Conservation (phyloP, 176 grass and related monocot genomes). For the Puya raimondii region DNA sequence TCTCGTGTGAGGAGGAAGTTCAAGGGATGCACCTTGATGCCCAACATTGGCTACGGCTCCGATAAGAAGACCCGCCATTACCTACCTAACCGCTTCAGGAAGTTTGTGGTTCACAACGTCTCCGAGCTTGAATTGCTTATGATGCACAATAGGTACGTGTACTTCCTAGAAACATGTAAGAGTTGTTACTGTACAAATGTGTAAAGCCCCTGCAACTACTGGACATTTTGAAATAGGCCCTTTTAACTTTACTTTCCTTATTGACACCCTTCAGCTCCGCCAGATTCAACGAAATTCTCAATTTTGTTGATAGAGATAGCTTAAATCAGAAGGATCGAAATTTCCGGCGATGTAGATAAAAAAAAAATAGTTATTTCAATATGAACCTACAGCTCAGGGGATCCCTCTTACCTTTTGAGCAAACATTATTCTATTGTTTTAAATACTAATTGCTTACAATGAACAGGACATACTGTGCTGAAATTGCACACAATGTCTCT, state of each 20-base stretch:
- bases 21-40: conserved; percentile 59
- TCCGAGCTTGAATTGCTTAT: conserved; percentile 71
- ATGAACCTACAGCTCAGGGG: not conserved
- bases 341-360: too few relatives aligned
- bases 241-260: too few relatives aligned
- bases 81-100: conserved; percentile 71
- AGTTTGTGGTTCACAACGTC: conserved; percentile 67
- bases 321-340: too few relatives aligned
- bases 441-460: not conserved
- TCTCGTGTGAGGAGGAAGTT: conserved; percentile 78
- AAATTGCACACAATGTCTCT: conserved; percentile 55
- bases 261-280: too few relatives aligned
- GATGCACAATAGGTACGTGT: conserved; percentile 67
- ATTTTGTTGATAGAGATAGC: too few relatives aligned
- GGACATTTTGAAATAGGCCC: too few relatives aligned
- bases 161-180: not conserved
- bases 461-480: conserved; percentile 57
- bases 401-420: not conserved
- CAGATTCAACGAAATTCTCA: too few relatives aligned
- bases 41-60: conserved; percentile 71
- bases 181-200: not conserved
- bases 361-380: too few relatives aligned
- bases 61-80: conserved; percentile 65
- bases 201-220: too few relatives aligned
- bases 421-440: not conserved